Percentiles rank a stretch among this genome's conserved stretches.
These are phyloP conservation scores for Pulveroboletus sp. DNA, from an alignment of 768 basidiomycete species.

Conservation along the genomic window DNA sequence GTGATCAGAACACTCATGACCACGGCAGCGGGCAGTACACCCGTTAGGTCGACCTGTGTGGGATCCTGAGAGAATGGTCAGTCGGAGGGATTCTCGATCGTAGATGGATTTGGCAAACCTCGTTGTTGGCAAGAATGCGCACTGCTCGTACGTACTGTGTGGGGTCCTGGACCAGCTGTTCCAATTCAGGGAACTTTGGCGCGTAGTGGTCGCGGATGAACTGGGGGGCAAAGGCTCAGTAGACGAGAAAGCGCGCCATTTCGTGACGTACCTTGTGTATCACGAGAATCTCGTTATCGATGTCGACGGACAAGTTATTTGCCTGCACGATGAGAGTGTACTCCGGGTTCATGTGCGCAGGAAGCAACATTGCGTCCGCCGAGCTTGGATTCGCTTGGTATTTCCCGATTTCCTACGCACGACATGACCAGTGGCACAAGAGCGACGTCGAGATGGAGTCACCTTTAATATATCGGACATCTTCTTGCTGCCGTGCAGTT, in stretches of 20 bases:
- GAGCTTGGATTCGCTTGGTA: slow-evolving; percentile 78
- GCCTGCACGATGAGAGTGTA: slow-evolving; percentile 95
- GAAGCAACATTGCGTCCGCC: slow-evolving; percentile 69
- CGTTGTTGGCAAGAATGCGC: slow-evolving; percentile 78
- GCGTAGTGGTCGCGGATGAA: slow-evolving; percentile 98
- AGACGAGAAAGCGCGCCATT: background rate
- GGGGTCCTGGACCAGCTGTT: slow-evolving; percentile 90
- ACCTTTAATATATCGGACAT: slow-evolving; percentile 87
- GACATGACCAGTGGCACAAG: background rate
- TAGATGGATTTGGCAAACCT: slow-evolving; percentile 39
- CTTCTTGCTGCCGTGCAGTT: slow-evolving; percentile 79
- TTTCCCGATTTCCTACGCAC: slow-evolving; percentile 77
- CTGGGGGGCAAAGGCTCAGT: slow-evolving; percentile 35
- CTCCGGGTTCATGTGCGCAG: slow-evolving; percentile 88
- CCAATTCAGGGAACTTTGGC: slow-evolving; percentile 92
- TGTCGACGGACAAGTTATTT: slow-evolving; percentile 96
- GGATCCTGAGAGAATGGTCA: slow-evolving; percentile 52
- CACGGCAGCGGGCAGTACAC: slow-evolving; percentile 79
- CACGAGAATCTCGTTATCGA: slow-evolving; percentile 95
- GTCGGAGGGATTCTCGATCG: background rate
- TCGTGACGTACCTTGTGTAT: slow-evolving; percentile 76
- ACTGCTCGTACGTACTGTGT: slow-evolving; percentile 91
- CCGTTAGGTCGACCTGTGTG: slow-evolving; percentile 77
- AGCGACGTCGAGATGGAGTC: slow-evolving; percentile 4
- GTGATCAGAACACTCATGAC: slow-evolving; percentile 97